Base-by-base conservation (phyloP, 495 filamentous ascomycete species). In the Penicillium coffeae region DNA sequence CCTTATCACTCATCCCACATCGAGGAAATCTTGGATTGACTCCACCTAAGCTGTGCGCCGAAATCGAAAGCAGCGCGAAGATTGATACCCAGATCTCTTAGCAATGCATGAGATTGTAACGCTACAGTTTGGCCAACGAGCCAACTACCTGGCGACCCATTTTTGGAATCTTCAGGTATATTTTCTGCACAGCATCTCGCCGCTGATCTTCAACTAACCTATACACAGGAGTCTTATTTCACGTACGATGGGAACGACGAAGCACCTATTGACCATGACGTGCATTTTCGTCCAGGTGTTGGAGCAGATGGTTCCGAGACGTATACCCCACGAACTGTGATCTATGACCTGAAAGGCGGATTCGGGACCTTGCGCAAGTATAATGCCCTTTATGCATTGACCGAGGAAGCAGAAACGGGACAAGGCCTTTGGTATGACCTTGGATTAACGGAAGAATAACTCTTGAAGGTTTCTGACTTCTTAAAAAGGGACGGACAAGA, bases 71-170 rank as follows among this genome's bases (percentile, higher is more conserved):
- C 6, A 37, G 15, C 13, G 5, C 15, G 6, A 18, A 13, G 12
- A 14, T 37, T 5, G 35, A 14, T 14, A 37, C n/a, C n/a, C 25
- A 10, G 25, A 4, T 30, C 10, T 30, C 25, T 4, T 30, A 30
- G 25, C 25, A 8, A 99, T 99, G 93, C 90, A 94, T 71, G 93
- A 99, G 64, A 90, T 97, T 50, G 77, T 99, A 47, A 96, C 93
- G 1, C 70, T 97, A 36, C 93, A 99, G 71, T 80, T 97, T 44
- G 93, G 93, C 33, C 88, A 95, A 57, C 83, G 85, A 61, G 87
- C 85, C 58, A 99, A 99, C 70, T 95, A 96, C 58, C 65, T 96
- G 21, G 90, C 86, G n/a, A 95, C 89, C 0, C 93, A 99, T 72
- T 97, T 95, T 64, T 99, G 94, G 94, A 99, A 99, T 58, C 76